A percentile compares a stretch with the other conserved stretches of the same genome.
phyloP scores from a whole-genome alignment of 768 basidiomycete species.

The Boletus huronensis region DNA sequence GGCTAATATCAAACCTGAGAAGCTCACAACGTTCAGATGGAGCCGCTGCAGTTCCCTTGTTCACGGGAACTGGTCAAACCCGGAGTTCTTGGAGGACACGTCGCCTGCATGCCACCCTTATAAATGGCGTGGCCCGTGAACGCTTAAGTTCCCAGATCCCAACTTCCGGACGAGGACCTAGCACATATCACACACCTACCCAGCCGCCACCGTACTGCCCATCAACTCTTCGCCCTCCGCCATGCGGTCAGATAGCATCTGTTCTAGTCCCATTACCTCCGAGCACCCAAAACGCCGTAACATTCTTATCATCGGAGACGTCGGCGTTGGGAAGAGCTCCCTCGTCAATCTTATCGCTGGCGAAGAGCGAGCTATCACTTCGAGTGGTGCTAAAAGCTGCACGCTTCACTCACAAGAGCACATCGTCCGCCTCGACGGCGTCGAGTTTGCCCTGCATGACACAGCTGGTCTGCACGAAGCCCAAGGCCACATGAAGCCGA shows the following conservation, averaged over 20 bases:
- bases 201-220: background rate
- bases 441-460: conserved; percentile 23
- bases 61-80: conserved; percentile 1
- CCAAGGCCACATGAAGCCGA: conserved; percentile 18
- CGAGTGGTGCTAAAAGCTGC: conserved; percentile 32
- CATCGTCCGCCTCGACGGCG: conserved; percentile 11
- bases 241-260: conserved; percentile 13
- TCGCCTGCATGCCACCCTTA: conserved; percentile 3
- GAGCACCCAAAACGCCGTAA: conserved; percentile 18
- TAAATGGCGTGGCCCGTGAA: conserved; percentile 10
- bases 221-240: conserved; percentile 1
- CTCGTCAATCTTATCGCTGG: conserved; percentile 39
- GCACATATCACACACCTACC: background rate
- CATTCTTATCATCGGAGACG: conserved; percentile 27
- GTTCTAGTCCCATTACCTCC: conserved; percentile 12
- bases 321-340: conserved; percentile 38
- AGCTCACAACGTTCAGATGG: conserved; percentile 5
- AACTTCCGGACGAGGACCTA: conserved; percentile 1
- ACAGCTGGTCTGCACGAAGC: conserved; percentile 31
- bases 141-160: background rate
- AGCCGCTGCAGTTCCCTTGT: conserved; percentile 5
- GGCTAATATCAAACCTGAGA: conserved; percentile 4
- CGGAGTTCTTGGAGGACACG: background rate
- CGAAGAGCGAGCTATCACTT: conserved; percentile 24
- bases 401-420: conserved; percentile 33